Evolutionary conservation across 2,329 filamentous ascomycete species (phyloP).

Genomic region (Magnaporthales sp.): DNA sequence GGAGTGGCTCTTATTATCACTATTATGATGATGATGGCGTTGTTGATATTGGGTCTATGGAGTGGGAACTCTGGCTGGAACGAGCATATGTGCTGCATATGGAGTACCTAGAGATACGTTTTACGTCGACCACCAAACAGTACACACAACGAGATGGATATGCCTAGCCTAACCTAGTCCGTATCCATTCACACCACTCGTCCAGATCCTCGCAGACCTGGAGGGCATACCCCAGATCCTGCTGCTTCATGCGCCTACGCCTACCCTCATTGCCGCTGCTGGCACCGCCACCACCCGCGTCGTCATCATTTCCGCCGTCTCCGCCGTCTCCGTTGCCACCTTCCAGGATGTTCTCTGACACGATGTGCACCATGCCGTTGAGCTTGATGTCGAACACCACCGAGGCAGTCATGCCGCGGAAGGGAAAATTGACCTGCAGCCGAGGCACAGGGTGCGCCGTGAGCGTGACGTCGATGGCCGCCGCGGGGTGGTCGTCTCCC

Average conservation of each 20-base stretch:
- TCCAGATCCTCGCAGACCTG: constrained; percentile 44
- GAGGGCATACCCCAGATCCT: constrained; percentile 34
- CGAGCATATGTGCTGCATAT: no score
- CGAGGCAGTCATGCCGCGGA: constrained; percentile 35
- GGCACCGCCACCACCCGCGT: constrained; percentile 8
- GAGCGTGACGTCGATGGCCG: constrained; percentile 39
- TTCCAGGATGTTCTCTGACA: constrained; percentile 46
- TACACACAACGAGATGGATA: neutral
- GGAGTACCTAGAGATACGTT: no score
- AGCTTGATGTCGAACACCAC: constrained; percentile 50
- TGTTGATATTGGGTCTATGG: neutral
- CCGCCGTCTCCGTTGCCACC: constrained; percentile 4
- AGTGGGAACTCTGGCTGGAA: neutral
- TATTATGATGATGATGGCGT: neutral
- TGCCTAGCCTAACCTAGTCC: constrained; percentile 19
- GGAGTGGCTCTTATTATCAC: neutral
- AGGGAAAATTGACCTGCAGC: constrained; percentile 46
- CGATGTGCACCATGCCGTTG: constrained; percentile 50
- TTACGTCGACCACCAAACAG: no score
- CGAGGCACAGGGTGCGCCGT: constrained; percentile 39
- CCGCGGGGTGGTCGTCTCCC: constrained; percentile 5
- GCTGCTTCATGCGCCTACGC: constrained; percentile 27
- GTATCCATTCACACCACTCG: constrained; percentile 45
- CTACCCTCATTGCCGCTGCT: constrained; percentile 14
- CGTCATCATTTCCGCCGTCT: constrained; percentile 10